Base-by-base conservation (phyloP, 2,329 filamentous ascomycete species). In the Monosporascus sp. region DNA sequence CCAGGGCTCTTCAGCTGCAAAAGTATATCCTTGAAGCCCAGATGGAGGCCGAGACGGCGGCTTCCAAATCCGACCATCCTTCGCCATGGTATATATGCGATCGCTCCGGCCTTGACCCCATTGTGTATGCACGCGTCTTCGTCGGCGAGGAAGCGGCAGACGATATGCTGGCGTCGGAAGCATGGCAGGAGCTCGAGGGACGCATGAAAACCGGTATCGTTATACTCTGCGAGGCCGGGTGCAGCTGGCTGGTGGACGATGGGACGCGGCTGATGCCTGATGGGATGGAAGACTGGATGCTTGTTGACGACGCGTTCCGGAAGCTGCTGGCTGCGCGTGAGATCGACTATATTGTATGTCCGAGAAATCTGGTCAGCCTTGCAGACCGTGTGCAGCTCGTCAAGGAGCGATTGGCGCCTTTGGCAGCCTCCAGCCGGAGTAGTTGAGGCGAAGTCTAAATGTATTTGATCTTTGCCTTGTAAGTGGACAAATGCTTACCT, bases 51-150 rank as follows among this genome's bases (percentile, higher is more conserved):
- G 72, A 75, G 58, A 45, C 40, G 5, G 55, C 27, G 3, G 26
- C 26, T 19, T 16, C 31, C n/a, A 40, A 59, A 7, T 60, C 53
- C 3, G 44, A 63, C 1, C 3, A 19, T 3, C 19, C 26, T 17
- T 46, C 47, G 0, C 22, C 31, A 9, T 72, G 69, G 70, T 70
- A 72, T 51, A 69, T 77, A 46, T 73, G 70, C 7, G 74, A 77
- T 57, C 68, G 74, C 7, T 76, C 74, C 1, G 71, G 70, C 2
- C 52, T 74, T 2, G 73, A 76, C 52, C 71, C 73, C 2, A 56
- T 77, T n/a, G 67, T 69, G 6, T 77, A 76, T 51, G 65, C 73
- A 0, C 53, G 55, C 8, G 48, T 61, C 35, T 70, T 70, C 49
- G 65, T 68, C 1, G 64, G 67, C 1, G 40, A 54, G 2, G 63